These are phyloP conservation scores for Boletus reticulatus DNA, from an alignment of 768 basidiomycete species.

Conservation along the genomic window DNA sequence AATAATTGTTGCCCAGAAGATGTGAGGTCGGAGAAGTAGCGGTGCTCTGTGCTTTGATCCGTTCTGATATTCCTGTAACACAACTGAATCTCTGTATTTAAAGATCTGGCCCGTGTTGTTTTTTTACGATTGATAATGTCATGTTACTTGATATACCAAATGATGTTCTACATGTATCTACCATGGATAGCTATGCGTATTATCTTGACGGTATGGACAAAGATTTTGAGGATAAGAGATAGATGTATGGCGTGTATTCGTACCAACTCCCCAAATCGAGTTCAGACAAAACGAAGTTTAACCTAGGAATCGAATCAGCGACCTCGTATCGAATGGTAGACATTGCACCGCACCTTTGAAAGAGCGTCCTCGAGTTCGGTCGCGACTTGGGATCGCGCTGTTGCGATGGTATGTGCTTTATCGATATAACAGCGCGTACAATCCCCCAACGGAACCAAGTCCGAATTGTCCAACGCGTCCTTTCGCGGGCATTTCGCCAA, in stretches of 20 bases:
- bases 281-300: neutral
- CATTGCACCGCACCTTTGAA: neutral
- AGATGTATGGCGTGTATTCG: too few relatives aligned
- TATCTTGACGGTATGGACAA: too few relatives aligned
- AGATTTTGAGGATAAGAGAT: too few relatives aligned
- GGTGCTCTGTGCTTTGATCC: neutral
- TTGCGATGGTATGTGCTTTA: neutral
- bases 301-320: neutral
- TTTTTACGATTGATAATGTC: neutral
- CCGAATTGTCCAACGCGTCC: neutral
- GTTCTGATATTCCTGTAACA: neutral
- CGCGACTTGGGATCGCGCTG: neutral
- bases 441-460: neutral
- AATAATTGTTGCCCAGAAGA: too few relatives aligned
- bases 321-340: neutral
- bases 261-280: too few relatives aligned
- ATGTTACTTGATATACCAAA: neutral
- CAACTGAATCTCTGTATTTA: slow-evolving; percentile 1
- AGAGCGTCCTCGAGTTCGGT: neutral
- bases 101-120: neutral
- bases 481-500: neutral
- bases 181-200: neutral
- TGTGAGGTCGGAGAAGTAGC: too few relatives aligned
- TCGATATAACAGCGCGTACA: neutral
- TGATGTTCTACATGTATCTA: neutral